Conservation (phyloP, 116 monocot genomes). For the Papilionanthe hybrid region DNA sequence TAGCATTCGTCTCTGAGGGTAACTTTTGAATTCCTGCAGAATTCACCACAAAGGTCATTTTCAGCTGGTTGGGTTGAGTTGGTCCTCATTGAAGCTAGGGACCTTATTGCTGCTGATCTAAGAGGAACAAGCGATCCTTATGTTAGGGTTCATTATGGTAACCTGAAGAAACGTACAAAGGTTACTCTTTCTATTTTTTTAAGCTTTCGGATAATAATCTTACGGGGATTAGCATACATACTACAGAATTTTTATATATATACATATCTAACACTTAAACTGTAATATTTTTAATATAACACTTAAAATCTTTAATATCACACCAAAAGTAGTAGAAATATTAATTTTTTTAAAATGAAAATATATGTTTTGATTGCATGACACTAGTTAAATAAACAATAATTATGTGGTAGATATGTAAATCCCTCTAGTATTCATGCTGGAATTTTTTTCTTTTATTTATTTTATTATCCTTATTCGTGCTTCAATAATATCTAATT, state of each 20-base stretch:
- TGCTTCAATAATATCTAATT: background rate
- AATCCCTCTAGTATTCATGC: no score
- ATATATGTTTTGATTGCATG: no score
- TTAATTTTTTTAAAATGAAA: no score
- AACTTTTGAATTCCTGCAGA: conserved; percentile 21
- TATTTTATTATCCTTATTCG: background rate
- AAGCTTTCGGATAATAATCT: background rate
- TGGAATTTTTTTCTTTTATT: background rate
- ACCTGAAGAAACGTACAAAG: conserved; percentile 86
- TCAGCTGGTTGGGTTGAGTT: conserved; percentile 49
- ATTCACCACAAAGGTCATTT: conserved; percentile 25
- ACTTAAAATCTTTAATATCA: no score
- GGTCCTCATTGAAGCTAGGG: conserved; percentile 87
- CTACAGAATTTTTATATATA: no score
- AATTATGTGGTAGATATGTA: no score
- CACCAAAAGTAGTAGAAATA: no score
- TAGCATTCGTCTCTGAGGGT: background rate
- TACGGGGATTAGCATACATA: no score
- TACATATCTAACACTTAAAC: no score
- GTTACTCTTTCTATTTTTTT: conserved; percentile 17
- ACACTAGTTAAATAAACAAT: no score
- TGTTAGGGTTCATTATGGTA: conserved; percentile 95
- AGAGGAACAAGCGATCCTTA: conserved; percentile 92
- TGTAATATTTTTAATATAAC: no score
- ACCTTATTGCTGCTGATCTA: conserved; percentile 89